Evolutionary conservation across 108 stramenopile genomes (phyloP).

Genomic region (Pseudonitzschia delicatissima): DNA sequence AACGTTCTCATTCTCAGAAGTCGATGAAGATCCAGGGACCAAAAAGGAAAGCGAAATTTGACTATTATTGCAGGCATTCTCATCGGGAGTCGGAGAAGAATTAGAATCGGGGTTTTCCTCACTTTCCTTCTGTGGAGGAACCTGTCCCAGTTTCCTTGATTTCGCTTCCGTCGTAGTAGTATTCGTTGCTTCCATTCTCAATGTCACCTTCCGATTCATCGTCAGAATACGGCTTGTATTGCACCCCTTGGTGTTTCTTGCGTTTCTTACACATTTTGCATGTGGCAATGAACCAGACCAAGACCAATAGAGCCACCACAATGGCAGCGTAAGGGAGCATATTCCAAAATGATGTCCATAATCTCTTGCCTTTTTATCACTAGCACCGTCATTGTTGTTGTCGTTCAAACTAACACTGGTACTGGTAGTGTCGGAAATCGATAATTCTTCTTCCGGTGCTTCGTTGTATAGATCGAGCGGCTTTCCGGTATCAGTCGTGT

Average conservation of each 20-base stretch:
- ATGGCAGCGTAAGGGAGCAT: background rate
- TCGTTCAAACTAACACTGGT: slow-evolving; percentile 1
- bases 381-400: background rate
- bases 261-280: background rate
- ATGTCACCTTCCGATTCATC: background rate
- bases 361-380: background rate
- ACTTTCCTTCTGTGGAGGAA: slow-evolving; percentile 11
- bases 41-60: background rate
- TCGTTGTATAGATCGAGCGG: background rate
- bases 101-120: background rate
- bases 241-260: background rate
- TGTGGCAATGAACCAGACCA: background rate
- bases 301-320: background rate
- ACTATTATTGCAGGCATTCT: background rate
- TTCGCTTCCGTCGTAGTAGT: background rate
- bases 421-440: background rate
- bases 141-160: slow-evolving; percentile 7
- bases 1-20: background rate
- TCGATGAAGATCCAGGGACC: background rate
- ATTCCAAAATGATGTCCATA: no score
- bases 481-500: background rate
- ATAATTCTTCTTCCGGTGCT: background rate
- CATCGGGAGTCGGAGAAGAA: background rate
- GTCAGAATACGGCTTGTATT: background rate
- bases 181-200: background rate